Base-by-base conservation (phyloP, 768 basidiomycete species). In the Sistotremastrum niveocremeum region DNA sequence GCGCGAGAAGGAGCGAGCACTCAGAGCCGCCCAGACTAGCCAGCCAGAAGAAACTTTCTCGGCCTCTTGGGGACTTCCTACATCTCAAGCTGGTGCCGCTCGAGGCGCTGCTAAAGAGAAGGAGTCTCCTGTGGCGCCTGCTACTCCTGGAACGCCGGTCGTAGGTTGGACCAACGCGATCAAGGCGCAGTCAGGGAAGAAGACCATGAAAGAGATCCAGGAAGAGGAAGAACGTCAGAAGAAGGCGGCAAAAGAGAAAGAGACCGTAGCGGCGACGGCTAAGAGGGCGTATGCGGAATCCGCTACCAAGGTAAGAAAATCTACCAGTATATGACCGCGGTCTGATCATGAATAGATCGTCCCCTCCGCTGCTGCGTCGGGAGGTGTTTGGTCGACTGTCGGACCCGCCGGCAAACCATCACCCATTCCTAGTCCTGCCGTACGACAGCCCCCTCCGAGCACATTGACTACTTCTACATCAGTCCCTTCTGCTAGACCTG, bases 201-300 rank as follows among this genome's bases (percentile, higher is more conserved):
- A 90, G 71, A 86, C 87, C 2, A 82, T 99, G 81, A 97, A 94
- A 68, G 91, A 99, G 67, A 99, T 99, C 37, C 88, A 94, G 58
- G 94, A 98, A 62, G 95, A 99, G 56, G 95, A 99, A 58, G 89
- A 94, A 62, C 75, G 68, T 51, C 74, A 83, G 51, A 91, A 89
- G 70, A 84, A 80, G 62, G 51, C 54, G 31, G 63, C 66, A 5
- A 81, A 80, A 60, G 78, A 84, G 51, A 77, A 70, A 45, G 67
- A 66, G 47, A 56, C 68, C 45, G 72, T 72, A 6, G 65, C 74
- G 8, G 67, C 73, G 20, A 71, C 73, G 36, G 68, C 74, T 6
- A 76, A 82, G 57, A 71, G 86, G 44, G 81, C 71, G 4, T 84
- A 93, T 56, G 86, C 85, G 4, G 88, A 90, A 48, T 75, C 76